Evolutionary conservation across 2,329 filamentous ascomycete genomes (phyloP).

Genomic region (Pestalotiopsis sp.): DNA sequence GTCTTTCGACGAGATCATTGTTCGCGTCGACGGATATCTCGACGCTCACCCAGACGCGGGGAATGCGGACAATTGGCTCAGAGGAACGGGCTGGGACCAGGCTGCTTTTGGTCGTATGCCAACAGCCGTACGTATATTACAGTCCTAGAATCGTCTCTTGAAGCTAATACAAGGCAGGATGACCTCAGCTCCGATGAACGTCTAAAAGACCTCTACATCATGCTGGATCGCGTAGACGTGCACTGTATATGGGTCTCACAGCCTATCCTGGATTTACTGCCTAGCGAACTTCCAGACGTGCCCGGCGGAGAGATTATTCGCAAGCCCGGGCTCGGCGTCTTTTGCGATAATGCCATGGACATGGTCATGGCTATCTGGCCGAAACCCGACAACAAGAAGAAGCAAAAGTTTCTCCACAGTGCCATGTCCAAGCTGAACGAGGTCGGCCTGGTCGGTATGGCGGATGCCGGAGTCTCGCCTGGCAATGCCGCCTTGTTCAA

Average conservation of each 20-base stretch:
- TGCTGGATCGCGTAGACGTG: slow-evolving; percentile 71
- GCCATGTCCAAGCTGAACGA: slow-evolving; percentile 67
- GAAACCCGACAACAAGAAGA: slow-evolving; percentile 54
- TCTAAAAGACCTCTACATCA: slow-evolving; percentile 62
- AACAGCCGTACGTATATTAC: slow-evolving; percentile 53
- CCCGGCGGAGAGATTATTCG: slow-evolving; percentile 67
- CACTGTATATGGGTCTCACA: slow-evolving; percentile 73
- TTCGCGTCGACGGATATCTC: slow-evolving; percentile 55
- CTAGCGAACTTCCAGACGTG: slow-evolving; percentile 51
- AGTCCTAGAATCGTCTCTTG: background rate
- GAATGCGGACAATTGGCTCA: slow-evolving; percentile 60
- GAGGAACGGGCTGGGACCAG: slow-evolving; percentile 74
- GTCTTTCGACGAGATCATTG: slow-evolving; percentile 57
- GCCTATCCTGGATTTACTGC: slow-evolving; percentile 63
- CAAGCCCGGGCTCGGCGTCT: slow-evolving; percentile 66
- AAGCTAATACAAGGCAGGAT: slow-evolving; percentile 36
- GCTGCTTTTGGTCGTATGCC: slow-evolving; percentile 67
- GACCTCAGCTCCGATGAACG: slow-evolving; percentile 56
- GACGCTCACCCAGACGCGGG: slow-evolving; percentile 52
- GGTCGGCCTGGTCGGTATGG: slow-evolving; percentile 69
- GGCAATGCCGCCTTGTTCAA: slow-evolving; percentile 57
- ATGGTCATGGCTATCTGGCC: slow-evolving; percentile 61
- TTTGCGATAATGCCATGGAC: slow-evolving; percentile 76
- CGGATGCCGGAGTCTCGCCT: slow-evolving; percentile 67
- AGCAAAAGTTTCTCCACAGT: slow-evolving; percentile 55